Percentiles rank a stretch among this genome's conserved stretches.
Evolutionary conservation across 1,139 yeast genomes (phyloP).

Genomic region (Zhuliangozyma parablackwelliae): DNA sequence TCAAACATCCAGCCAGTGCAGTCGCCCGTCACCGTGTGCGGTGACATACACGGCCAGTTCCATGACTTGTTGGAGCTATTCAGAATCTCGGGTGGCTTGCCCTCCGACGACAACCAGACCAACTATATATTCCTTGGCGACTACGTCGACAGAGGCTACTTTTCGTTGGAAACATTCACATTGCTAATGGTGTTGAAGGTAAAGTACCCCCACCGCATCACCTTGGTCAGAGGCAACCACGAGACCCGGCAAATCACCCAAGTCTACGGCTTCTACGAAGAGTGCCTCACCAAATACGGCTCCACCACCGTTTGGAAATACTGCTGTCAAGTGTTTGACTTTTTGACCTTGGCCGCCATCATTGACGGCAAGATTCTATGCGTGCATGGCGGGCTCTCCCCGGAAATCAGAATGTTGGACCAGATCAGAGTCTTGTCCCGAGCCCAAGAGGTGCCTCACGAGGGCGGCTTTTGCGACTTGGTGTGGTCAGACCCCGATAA

Average conservation of each 20-base stretch:
- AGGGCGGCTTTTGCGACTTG: constrained; percentile 96
- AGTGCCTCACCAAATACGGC: constrained; percentile 87
- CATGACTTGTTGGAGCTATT: constrained; percentile 90
- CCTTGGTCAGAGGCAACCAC: constrained; percentile 90
- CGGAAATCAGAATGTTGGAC: constrained; percentile 94
- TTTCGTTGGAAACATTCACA: constrained; percentile 88
- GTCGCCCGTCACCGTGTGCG: constrained; percentile 97
- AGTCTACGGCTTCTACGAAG: constrained; percentile 90
- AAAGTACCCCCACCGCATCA: constrained; percentile 78
- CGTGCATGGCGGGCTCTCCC: constrained; percentile 97
- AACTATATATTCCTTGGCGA: constrained; percentile 87
- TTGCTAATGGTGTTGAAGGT: constrained; percentile 87
- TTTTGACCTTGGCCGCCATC: constrained; percentile 87
- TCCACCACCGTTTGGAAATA: constrained; percentile 97
- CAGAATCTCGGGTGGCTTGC: constrained; percentile 89
- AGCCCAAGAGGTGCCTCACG: constrained; percentile 99
- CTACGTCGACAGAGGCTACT: constrained; percentile 95
- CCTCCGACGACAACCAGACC: constrained; percentile 44
- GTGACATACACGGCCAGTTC: constrained; percentile 97
- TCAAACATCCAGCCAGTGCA: constrained; percentile 94
- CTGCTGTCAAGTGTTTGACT: constrained; percentile 95
- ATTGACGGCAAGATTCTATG: constrained; percentile 90
- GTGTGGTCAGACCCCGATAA: constrained; percentile 99
- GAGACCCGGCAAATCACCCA: constrained; percentile 94
- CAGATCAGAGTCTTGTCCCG: constrained; percentile 91